Percentiles rank a stretch among this genome's conserved stretches.
phyloP scores from a whole-genome alignment of 1,284 basidiomycete genomes.

The Moesziomyces antarcticus region DNA sequence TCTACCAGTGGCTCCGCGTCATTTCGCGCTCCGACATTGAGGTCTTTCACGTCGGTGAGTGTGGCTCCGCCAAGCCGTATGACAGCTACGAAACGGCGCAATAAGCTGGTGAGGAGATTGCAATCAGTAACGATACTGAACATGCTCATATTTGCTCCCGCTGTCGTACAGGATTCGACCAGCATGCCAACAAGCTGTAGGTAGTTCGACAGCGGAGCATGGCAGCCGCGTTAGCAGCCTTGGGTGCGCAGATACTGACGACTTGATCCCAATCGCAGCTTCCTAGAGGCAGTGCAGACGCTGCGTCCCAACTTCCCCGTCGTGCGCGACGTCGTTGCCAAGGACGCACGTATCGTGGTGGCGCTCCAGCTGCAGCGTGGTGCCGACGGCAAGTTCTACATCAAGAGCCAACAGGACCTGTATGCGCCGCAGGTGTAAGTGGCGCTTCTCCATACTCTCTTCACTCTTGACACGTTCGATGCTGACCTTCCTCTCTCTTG shows the following conservation, averaged over 20 bases:
- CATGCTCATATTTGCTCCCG: background rate
- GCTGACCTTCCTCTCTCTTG: background rate
- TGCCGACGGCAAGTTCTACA: constrained; percentile 62
- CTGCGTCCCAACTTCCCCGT: constrained; percentile 53
- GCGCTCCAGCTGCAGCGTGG: constrained; percentile 56
- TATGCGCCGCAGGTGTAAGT: constrained; percentile 58
- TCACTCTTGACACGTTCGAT: too few species aligned
- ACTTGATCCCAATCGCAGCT: constrained; percentile 20
- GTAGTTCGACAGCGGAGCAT: background rate
- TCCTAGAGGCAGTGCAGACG: constrained; percentile 61
- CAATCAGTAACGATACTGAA: too few species aligned
- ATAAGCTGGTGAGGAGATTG: too few species aligned
- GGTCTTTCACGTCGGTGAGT: constrained; percentile 57
- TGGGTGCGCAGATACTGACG: too few species aligned
- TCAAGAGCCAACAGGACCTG: constrained; percentile 62
- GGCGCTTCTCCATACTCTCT: background rate
- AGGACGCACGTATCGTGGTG: constrained; percentile 55
- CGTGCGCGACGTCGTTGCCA: constrained; percentile 24
- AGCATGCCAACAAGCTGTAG: constrained; percentile 27
- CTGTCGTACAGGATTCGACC: constrained; percentile 15
- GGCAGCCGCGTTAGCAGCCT: too few species aligned
- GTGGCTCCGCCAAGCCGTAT: background rate
- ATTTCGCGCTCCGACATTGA: constrained; percentile 59
- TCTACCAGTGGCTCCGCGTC: constrained; percentile 64
- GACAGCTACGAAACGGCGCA: too few species aligned